A percentile compares a stretch with the other conserved stretches of the same genome.
These are phyloP conservation scores for Volvariella volvacea DNA, from an alignment of 1,284 basidiomycete genomes.

Conservation along the genomic window DNA sequence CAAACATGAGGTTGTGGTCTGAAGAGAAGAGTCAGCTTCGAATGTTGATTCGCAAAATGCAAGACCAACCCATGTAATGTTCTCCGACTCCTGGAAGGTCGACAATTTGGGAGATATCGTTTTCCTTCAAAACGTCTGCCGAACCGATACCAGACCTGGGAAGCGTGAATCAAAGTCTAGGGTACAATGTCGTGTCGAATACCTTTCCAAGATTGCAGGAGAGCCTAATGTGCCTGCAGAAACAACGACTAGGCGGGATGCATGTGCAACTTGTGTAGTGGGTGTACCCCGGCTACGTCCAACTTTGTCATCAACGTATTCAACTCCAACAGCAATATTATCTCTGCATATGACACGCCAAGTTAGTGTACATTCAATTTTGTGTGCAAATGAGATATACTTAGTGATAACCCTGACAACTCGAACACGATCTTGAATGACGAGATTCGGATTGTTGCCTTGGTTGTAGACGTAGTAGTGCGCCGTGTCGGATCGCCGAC, in stretches of 20 bases:
- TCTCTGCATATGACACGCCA: constrained; percentile 33
- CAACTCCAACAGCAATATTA: constrained; percentile 47
- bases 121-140: constrained; percentile 29
- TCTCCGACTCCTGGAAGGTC: constrained; percentile 55
- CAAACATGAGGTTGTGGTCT: constrained; percentile 39
- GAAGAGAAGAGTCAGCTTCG: background rate
- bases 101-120: constrained; percentile 34
- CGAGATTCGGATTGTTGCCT: constrained; percentile 31
- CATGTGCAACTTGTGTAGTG: constrained; percentile 20
- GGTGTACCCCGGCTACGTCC: constrained; percentile 14
- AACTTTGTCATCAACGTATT: constrained; percentile 35
- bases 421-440: constrained; percentile 30
- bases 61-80: constrained; percentile 38
- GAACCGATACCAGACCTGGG: constrained; percentile 40
- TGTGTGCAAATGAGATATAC: constrained; percentile 25
- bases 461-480: constrained; percentile 54
- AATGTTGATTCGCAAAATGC: background rate
- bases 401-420: constrained; percentile 43
- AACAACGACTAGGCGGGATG: constrained; percentile 39
- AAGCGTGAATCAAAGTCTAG: too few relatives aligned
- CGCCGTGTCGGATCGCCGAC: constrained; percentile 51
- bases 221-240: constrained; percentile 50
- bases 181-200: constrained; percentile 1
- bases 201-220: constrained; percentile 40
- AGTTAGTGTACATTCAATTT: constrained; percentile 1